Conservation (phyloP, 2,329 filamentous ascomycete genomes). For the Colletotrichum tanaceti region DNA sequence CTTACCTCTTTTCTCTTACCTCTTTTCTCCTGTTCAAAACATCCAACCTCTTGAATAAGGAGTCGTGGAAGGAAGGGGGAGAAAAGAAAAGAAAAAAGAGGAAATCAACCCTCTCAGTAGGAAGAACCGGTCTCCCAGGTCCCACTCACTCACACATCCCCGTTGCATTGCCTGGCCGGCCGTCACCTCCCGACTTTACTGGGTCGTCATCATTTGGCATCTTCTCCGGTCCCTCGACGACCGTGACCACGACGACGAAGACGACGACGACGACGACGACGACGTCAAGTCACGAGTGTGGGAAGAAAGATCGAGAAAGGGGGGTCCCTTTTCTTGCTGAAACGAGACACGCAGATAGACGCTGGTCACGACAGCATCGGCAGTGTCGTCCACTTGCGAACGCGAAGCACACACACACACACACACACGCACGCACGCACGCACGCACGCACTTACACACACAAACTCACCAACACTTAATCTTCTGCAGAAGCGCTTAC, state of each 20-base stretch:
- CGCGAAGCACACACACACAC: constrained; percentile 9
- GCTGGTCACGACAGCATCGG: constrained; percentile 18
- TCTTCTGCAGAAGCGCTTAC: not conserved
- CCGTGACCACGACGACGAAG: too few relatives aligned
- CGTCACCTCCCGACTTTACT: too few relatives aligned
- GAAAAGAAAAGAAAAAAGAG: too few relatives aligned
- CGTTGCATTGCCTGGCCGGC: too few relatives aligned
- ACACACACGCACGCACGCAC: not conserved
- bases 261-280: not conserved
- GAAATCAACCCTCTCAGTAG: too few relatives aligned
- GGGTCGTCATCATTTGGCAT: not conserved
- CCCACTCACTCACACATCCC: too few relatives aligned
- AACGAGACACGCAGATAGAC: constrained; percentile 16
- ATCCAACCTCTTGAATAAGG: constrained; percentile 36
- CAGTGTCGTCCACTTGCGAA: constrained; percentile 2
- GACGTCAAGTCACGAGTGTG: not conserved
- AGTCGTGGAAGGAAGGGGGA: constrained; percentile 1
- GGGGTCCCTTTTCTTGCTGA: constrained; percentile 5
- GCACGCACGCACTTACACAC: too few relatives aligned
- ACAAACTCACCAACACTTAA: not conserved
- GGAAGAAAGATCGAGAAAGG: not conserved
- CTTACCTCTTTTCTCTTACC: constrained; percentile 18
- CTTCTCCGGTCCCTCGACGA: not conserved
- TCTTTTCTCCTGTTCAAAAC: constrained; percentile 33
- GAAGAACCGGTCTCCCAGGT: too few relatives aligned